Conservation (phyloP, 1,139 yeast species). For the Debaryomyces udenii region DNA sequence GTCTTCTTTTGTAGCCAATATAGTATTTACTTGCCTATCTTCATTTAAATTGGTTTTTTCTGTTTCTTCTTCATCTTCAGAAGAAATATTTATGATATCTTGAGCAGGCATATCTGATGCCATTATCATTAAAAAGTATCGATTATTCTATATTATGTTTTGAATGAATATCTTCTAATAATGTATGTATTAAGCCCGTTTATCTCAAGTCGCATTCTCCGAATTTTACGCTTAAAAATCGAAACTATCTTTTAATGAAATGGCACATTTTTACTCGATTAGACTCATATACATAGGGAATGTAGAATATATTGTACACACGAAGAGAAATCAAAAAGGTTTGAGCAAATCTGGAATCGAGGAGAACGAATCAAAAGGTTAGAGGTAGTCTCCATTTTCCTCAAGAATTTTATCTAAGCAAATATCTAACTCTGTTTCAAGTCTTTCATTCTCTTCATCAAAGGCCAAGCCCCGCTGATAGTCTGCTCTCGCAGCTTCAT, state of each 20-base stretch:
- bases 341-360: too few species aligned
- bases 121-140: conserved; percentile 4
- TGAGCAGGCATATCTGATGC: conserved; percentile 16
- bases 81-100: conserved; percentile 13
- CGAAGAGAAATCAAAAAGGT: not conserved
- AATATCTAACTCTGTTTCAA: conserved; percentile 44
- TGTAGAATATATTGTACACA: conserved; percentile 7
- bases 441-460: conserved; percentile 54
- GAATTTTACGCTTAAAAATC: too few species aligned
- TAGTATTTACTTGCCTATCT: not conserved
- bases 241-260: not conserved
- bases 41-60: not conserved
- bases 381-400: conserved; percentile 53
- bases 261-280: not conserved
- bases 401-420: conserved; percentile 51
- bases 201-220: too few species aligned
- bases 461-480: conserved; percentile 77
- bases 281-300: conserved; percentile 2
- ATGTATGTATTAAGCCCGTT: too few species aligned
- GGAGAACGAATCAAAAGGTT: conserved; percentile 12
- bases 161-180: too few species aligned
- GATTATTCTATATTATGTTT: not conserved
- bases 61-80: conserved; percentile 14
- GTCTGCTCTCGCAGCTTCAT: conserved; percentile 71
- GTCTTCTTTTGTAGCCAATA: too few species aligned